Conservation (phyloP, 2,329 filamentous ascomycete species). For the Lojkania enalia region DNA sequence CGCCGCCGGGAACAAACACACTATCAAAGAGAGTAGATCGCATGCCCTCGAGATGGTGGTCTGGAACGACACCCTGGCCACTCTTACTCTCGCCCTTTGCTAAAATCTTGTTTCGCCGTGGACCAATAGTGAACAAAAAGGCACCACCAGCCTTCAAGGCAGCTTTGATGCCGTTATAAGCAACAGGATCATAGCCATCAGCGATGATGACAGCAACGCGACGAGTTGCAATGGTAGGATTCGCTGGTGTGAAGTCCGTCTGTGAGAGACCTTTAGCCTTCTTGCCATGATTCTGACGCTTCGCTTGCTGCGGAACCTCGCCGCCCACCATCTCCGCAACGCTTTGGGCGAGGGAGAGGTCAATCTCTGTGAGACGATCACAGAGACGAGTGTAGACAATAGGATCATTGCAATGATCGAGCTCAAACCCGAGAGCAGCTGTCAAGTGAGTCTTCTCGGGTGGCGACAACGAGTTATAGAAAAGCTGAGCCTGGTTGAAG, state of each 20-base stretch:
- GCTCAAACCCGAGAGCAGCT: constrained; percentile 67
- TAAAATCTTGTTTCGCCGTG: constrained; percentile 67
- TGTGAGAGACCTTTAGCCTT: constrained; percentile 71
- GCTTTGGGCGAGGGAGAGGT: constrained; percentile 67
- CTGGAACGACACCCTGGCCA: constrained; percentile 63
- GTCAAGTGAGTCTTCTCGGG: constrained; percentile 68
- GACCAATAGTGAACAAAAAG: constrained; percentile 70
- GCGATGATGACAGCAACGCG: constrained; percentile 76
- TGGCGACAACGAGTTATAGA: constrained; percentile 75
- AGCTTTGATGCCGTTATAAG: constrained; percentile 67
- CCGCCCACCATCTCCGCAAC: constrained; percentile 73
- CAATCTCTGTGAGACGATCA: constrained; percentile 71
- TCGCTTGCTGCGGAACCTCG: constrained; percentile 57
- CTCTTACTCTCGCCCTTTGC: constrained; percentile 60
- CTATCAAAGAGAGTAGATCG: constrained; percentile 82
- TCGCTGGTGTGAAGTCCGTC: constrained; percentile 64
- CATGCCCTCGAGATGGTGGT: constrained; percentile 80
- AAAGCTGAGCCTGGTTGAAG: constrained; percentile 76
- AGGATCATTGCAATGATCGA: constrained; percentile 81
- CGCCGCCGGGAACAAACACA: constrained; percentile 74
- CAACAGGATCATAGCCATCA: constrained; percentile 71
- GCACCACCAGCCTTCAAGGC: constrained; percentile 66
- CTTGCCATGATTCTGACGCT: constrained; percentile 65
- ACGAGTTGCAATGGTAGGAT: constrained; percentile 70
- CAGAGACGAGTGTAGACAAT: constrained; percentile 74